Evolutionary conservation across 2,329 filamentous ascomycete genomes (phyloP), one percentile per base, ranked within the genome.

Genomic region (Curvularia sp.): DNA sequence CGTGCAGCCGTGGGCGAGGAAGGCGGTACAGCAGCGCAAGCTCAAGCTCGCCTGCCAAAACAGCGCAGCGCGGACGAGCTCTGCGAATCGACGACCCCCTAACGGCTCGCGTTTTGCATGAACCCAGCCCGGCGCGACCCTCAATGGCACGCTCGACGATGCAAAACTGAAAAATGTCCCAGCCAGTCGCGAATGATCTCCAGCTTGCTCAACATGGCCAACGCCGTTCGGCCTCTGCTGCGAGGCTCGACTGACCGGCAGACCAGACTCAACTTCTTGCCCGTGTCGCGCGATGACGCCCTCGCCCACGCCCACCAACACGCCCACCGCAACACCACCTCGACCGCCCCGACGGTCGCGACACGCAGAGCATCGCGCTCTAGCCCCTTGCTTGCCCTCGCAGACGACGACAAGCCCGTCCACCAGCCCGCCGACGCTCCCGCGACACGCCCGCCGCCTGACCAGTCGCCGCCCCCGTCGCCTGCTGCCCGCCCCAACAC

Each of bases 211-310:
- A 61, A 55, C 60, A 70, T 70, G 68, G 68, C 68, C 68, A 67
- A 70, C 60, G 65, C 61, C 60, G 64, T 60, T 55, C 62, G 68
- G 66, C 65, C 68, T 50, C 63, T 57, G 46, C 53, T 74, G 64
- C 71, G 73, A 62, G 69, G 74, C 60, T 65, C 71, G 60, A 65
- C 64, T 68, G 74, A 76, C 63, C 71, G 73, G 60, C 71, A 68
- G 53, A 68, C 66, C 48, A 67, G 62, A 61, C 69, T 67, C 57
- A 66, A 65, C 61, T 72, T 72, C 60, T 68, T 74, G 62, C 67
- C 68, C 50, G 67, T 63, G 57, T 70, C 66, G 65, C 55, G 58
- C 61, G 65, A 71, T 66, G 69, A 72, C 57, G 58, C 60, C 64
- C 60, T 55, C 48, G 33, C 12, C 43, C 57, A 72, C 53, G 39